phyloP scores from a whole-genome alignment of 306 rosid species.

The Inga laurina region DNA sequence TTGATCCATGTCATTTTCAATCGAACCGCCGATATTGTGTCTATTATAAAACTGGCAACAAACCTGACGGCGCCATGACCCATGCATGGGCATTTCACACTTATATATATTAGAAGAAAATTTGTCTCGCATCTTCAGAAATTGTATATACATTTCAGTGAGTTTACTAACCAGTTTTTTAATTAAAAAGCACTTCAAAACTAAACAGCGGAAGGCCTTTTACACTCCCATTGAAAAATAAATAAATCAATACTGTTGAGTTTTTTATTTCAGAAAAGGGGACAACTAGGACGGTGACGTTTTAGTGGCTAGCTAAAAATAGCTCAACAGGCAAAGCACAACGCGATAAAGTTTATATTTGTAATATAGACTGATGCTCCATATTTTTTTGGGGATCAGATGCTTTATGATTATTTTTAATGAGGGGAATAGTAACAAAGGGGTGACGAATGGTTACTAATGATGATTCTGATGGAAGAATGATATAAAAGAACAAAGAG shows the following conservation, averaged over 20 bases:
- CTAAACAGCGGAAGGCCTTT: too few relatives aligned
- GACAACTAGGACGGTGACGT: too few relatives aligned
- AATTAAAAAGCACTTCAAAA: too few relatives aligned
- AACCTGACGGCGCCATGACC: not conserved
- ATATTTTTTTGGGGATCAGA: not conserved
- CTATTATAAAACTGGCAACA: not conserved
- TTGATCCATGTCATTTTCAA: not conserved
- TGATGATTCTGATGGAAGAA: slow-evolving; percentile 14
- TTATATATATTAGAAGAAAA: too few relatives aligned
- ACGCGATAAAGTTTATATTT: not conserved
- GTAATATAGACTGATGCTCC: not conserved
- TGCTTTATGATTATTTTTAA: not conserved
- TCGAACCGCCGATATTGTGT: not conserved
- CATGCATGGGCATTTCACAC: not conserved
- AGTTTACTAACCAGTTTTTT: too few relatives aligned
- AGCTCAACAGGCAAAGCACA: not conserved
- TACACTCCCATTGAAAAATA: too few relatives aligned
- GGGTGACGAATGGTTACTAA: slow-evolving; percentile 11
- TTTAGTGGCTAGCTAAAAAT: too few relatives aligned
- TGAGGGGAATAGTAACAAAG: not conserved
- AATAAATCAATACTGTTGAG: too few relatives aligned
- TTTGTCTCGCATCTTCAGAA: too few relatives aligned
- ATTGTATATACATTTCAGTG: too few relatives aligned
- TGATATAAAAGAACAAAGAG: not conserved
- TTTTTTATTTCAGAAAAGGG: too few relatives aligned